Evolutionary conservation across 2,329 filamentous ascomycete species (phyloP), one percentile per base, ranked within the genome.

Genomic region (Metarhizium sp.): DNA sequence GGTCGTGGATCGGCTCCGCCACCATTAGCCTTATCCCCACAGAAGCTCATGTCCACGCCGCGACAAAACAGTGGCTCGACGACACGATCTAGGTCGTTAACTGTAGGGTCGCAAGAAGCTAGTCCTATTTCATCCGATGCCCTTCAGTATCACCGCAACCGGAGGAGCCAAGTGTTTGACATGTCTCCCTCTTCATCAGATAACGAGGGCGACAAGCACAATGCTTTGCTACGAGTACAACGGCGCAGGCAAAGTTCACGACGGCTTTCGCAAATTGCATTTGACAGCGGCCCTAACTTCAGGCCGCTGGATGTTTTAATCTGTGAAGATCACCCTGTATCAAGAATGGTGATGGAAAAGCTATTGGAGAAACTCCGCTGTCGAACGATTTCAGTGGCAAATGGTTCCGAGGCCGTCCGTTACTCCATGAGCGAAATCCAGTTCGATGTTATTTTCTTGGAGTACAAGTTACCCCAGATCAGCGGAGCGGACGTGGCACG

Each of bases 291-390:
- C 0, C 94, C 94, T 2, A 81, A 86, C 40, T 99, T 96, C 72
- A 82, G 94, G 34, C 91, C 94, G 2, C 73, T 99, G 52, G 94
- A 99, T 70, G 88, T 99, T 6, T 78, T 99, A 52, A 95, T 99
- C 52, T 97, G 94, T 67, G 94, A 99, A 72, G 94, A 99, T 65
- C 94, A 99, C 68, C 94, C 94, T 0, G 92, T 99, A 4, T 96
- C 94, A 6, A 84, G 92, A 25, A 85, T 99, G 76, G 92, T 99
- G n/a, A 97, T 99, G 92, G 94, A 99, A 67, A 94, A 95, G 64
- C 75, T 99, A 7, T 79, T 99, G 53, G 94, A 99, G 70, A 99
- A 97, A 72, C 77, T 97, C 40, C 87, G 90, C 40, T 99, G 94
- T 65, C 88, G 94, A 46, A 96, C 92, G 8, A 94, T 99, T 64